Base-by-base conservation (phyloP, 1,139 yeast genomes). In the Saccharomycopsis hybrid region DNA sequence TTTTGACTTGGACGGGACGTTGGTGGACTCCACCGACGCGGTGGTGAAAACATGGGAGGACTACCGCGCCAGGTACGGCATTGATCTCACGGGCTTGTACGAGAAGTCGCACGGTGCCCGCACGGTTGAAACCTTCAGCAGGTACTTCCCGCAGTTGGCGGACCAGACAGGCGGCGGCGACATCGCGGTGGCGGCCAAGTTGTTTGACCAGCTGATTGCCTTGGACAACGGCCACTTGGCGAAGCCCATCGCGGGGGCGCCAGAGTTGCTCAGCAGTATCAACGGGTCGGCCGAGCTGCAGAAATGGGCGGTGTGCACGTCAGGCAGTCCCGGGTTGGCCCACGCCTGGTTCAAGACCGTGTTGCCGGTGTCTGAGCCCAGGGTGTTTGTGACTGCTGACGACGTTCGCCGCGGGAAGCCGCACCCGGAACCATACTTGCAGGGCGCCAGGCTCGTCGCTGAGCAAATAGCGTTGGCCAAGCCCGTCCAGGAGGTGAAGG, bases 1-100 rank as follows among this genome's bases (percentile, higher is more conserved):
- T 55, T 84, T 84, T 62, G 92, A 84, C 65, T 73, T 87, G 55
- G 92, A 84, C 62, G 92, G 92, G 50, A 85, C 92, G 42, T 70
- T 84, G 57, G 85, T 84, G 59, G 76, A 78, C 61, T 82, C 90
- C 47, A 82, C 88, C 49, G 77, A 77, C 54, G 86, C 89, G 52
- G 82, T 83, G 56, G 85, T 83, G 63, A 78, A 74, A 62, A 80
- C 82, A 63, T 84, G 90, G 89, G 74, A 73, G 61, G 74, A 75
- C 56, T 76, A 80, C 58, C 84, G 81, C 52, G 71, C 74, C 53
- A 69, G 80, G 64, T 76, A 83, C 50, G 80, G 75, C 58, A 82
- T 82, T 44, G 78, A 80, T 65, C 81, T 87, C 28, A 77, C 76
- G 45, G 82, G 80, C 60, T 73, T 85, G 56, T 78, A 82, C 62